phyloP scores from a whole-genome alignment of 164 flowering plant species.

The Aristolochia fimbriata region DNA sequence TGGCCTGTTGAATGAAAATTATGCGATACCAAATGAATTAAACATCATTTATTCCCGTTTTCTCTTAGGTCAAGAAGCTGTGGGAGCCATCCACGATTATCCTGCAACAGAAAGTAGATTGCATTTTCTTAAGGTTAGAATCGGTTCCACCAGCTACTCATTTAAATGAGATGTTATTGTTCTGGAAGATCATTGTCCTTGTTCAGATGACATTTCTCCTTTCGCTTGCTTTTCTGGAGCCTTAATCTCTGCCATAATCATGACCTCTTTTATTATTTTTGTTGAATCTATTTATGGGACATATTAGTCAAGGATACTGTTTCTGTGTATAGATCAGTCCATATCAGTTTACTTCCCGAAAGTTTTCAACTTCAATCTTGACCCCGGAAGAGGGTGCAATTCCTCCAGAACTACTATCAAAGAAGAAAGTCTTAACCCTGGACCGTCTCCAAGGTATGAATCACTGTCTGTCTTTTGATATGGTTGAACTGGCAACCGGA shows the following conservation, averaged over 20 bases:
- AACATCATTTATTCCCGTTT: no score
- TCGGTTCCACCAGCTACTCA: background rate
- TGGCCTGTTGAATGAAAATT: no score
- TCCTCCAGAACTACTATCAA: slow-evolving; percentile 52
- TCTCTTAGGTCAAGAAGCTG: no score
- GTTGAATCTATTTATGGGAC: background rate
- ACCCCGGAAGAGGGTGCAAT: slow-evolving; percentile 42
- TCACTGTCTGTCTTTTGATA: background rate
- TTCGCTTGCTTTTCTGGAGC: background rate
- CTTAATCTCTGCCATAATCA: background rate
- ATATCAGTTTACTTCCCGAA: slow-evolving; percentile 14
- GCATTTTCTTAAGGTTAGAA: background rate
- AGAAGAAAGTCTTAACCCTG: slow-evolving; percentile 26
- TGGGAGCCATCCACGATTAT: no score
- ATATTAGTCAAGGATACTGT: background rate
- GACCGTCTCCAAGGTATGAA: slow-evolving; percentile 54
- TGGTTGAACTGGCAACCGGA: background rate
- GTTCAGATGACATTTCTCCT: background rate
- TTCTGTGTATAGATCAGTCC: slow-evolving; percentile 2
- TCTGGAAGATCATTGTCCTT: background rate
- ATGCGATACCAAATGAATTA: no score
- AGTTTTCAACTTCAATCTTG: slow-evolving; percentile 37
- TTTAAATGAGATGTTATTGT: background rate
- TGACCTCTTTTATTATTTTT: background rate
- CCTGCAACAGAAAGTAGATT: background rate